Base-by-base conservation (phyloP, 108 stramenopile genomes). In the Cyclotella kingstonii region DNA sequence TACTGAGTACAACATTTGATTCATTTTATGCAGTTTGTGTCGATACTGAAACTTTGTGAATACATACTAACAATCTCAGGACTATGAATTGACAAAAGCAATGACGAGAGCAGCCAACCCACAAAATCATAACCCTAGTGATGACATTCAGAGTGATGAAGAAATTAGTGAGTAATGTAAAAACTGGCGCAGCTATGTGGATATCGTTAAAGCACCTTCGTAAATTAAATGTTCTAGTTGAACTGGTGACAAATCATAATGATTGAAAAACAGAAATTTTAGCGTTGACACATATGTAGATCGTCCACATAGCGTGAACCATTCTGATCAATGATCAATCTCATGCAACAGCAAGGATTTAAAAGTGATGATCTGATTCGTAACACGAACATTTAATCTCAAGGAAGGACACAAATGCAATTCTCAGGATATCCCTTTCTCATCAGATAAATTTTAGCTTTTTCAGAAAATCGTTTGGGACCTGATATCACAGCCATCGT, bases 401-500 rank as follows among this genome's bases (percentile, higher is more conserved):
- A 76, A 42, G 70, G 77, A 5, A 84, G 58, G 3, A 84, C 63
- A 60, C 86, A 87, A n/a, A 87, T 82, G 44, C 77, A 79, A 63
- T 87, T 80, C 57, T 73, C 68, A 14, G 86, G 86, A 69, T 87
- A 87, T 26, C 86, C 86, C 60, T 70, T 69, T 18, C 70, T 75
- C 61, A 69, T 55, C 66, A 87, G 66, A 56, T 75, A 83, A 40
- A 46, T 52, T 46, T 56, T 72, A 11, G 73, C 83, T 67, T 82
- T 79, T 61, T 73, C 67, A 14, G 70, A 67, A 54, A 87, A 78
- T 49, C 63, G 52, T 49, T 63, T 68, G 28, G 86, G 86, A 26
- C 86, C 86, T 4, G 69, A 52, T 21, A 87, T 51, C 15, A 87
- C 83, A 39, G 83, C 86, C 87, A 88, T 88, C 3, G 84, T 84